A percentile compares a stretch with the other conserved stretches of the same genome.
These are phyloP conservation scores for Podaxis sp. DNA, from an alignment of 768 basidiomycete species.

Conservation along the genomic window DNA sequence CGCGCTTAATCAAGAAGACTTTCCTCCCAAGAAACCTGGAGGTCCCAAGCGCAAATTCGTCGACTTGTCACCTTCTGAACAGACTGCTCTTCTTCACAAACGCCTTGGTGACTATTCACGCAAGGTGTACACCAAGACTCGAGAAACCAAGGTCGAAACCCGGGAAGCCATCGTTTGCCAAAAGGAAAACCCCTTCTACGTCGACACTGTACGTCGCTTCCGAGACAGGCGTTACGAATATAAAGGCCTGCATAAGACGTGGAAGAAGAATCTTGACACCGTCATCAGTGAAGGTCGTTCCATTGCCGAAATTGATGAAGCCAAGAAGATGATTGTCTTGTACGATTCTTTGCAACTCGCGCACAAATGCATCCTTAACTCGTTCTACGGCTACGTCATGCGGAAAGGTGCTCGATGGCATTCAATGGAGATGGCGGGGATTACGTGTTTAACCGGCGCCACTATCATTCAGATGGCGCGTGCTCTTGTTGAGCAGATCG, in stretches of 20 bases:
- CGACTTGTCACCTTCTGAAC: slow-evolving; percentile 83
- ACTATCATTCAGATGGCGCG: slow-evolving; percentile 99
- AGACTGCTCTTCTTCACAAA: slow-evolving; percentile 91
- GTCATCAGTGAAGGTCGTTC: slow-evolving; percentile 65
- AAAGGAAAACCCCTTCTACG: slow-evolving; percentile 97
- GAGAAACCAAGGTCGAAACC: slow-evolving; percentile 93
- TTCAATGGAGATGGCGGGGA: slow-evolving; percentile 99
- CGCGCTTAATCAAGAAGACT: slow-evolving; percentile 91
- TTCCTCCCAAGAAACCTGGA: slow-evolving; percentile 78
- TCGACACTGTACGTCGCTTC: slow-evolving; percentile 96
- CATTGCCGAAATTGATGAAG: slow-evolving; percentile 89
- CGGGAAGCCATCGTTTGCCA: slow-evolving; percentile 97
- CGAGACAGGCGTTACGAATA: slow-evolving; percentile 98
- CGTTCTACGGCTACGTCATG: slow-evolving; percentile 99
- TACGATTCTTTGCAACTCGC: slow-evolving; percentile 99
- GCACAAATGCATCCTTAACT: slow-evolving; percentile 99
- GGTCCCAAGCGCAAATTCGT: slow-evolving; percentile 76
- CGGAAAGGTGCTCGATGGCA: slow-evolving; percentile 99
- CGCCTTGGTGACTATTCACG: slow-evolving; percentile 97
- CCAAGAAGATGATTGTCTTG: slow-evolving; percentile 97
- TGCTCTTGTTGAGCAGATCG: slow-evolving; percentile 95
- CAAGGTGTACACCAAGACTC: slow-evolving; percentile 98
- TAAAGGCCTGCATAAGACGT: slow-evolving; percentile 97
- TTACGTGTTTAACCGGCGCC: slow-evolving; percentile 96
- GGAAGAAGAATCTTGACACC: slow-evolving; percentile 96